Percentiles rank a stretch among this genome's conserved stretches.
Conservation (phyloP, 306 rosid species). For the Herpetospermum pedunculosum region DNA sequence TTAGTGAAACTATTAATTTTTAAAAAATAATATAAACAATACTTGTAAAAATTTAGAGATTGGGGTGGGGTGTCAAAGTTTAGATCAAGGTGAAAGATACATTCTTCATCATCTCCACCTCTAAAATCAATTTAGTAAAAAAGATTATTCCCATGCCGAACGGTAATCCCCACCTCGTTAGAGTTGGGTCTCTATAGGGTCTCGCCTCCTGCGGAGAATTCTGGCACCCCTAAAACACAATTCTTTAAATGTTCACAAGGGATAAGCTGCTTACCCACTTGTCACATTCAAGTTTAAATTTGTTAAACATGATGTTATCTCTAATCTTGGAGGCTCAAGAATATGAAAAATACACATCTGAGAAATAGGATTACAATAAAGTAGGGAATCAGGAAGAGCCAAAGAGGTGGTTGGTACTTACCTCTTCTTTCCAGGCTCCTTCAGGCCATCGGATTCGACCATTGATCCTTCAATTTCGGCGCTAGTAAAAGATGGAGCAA, state of each 20-base stretch:
- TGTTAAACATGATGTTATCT: neutral
- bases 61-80: neutral
- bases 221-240: neutral
- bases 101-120: neutral
- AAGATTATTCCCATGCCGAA: neutral
- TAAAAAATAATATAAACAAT: neutral
- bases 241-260: neutral
- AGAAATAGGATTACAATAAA: neutral
- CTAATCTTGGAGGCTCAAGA: neutral
- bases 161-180: neutral
- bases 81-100: neutral
- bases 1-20: neutral
- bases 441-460: slow-evolving; percentile 55
- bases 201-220: neutral
- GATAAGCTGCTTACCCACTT: neutral
- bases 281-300: neutral
- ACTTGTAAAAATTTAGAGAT: neutral
- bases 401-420: slow-evolving; percentile 15
- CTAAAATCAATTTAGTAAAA: neutral
- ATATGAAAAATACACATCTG: neutral
- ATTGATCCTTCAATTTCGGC: slow-evolving; percentile 62
- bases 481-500: slow-evolving; percentile 27
- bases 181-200: neutral
- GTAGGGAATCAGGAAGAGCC: neutral
- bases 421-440: slow-evolving; percentile 86